Conservation (phyloP, 2,329 filamentous ascomycete genomes). For the Bipolaris zeicola region DNA sequence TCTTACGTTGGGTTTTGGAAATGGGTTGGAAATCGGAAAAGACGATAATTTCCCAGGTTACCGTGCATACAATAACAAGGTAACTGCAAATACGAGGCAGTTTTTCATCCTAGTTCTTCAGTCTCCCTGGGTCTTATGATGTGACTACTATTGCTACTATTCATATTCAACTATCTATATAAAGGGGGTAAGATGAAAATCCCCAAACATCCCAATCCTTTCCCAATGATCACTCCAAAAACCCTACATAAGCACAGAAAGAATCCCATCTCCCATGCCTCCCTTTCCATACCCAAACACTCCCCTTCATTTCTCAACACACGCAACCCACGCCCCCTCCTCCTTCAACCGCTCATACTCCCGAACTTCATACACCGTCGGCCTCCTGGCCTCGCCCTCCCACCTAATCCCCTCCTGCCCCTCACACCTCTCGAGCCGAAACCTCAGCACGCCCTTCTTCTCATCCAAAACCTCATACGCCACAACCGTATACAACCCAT, state of each 20-base stretch:
- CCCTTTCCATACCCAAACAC: too few relatives aligned
- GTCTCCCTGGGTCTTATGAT: too few relatives aligned
- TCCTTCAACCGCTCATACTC: conserved; percentile 30
- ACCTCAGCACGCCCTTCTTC: conserved; percentile 53
- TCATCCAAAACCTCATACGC: conserved; percentile 48
- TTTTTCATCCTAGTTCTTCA: too few relatives aligned
- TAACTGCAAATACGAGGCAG: not conserved
- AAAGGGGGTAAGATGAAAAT: too few relatives aligned
- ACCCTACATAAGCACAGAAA: too few relatives aligned
- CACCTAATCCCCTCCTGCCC: conserved; percentile 57
- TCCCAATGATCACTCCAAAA: too few relatives aligned
- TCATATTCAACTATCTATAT: too few relatives aligned
- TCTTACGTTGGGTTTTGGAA: not conserved
- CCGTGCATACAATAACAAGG: not conserved
- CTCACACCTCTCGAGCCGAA: conserved; percentile 52
- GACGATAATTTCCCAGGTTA: not conserved
- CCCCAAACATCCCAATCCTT: too few relatives aligned
- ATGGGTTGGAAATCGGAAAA: too few relatives aligned
- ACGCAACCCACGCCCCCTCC: conserved; percentile 8
- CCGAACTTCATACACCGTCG: conserved; percentile 39
- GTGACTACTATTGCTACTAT: too few relatives aligned
- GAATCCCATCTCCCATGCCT: too few relatives aligned
- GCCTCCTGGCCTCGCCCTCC: conserved; percentile 51
- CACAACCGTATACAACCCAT: conserved; percentile 61
- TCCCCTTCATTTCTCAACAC: not conserved